Evolutionary conservation across 202 grass and related monocot species (phyloP), one percentile per base, ranked within the genome.

Genomic region (Zizania palustris): DNA sequence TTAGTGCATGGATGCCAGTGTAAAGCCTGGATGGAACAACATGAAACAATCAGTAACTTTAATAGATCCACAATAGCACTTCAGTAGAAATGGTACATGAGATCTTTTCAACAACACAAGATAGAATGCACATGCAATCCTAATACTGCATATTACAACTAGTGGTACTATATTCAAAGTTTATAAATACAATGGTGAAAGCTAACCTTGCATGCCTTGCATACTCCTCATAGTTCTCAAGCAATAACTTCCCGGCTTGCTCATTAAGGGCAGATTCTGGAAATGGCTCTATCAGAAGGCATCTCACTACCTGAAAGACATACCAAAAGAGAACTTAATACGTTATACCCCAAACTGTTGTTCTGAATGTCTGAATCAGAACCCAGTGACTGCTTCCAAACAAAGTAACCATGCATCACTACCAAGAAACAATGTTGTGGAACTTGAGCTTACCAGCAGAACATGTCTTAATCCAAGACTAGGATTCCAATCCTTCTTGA

Each of bases 401-500:
- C 44, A 73, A 53, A 63, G 14, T 68, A 6, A 54, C 59, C 12
- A 8, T 9, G 13, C 40, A 42, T 35, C 49, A 70, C 57, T 56
- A 40, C 13, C 45, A 77, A 75, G 0, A 57, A 65, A 79, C 22
- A 39, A 3, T 11, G 46, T 22, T 8, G 18, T 2, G 9, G 34
- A 38, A 41, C 19, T 56, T 48, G 61, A 83, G 40, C 87, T 83
- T 73, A 95, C 96, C 84, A 98, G 70, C 7, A 98, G 77, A 76
- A 98, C 85, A 85, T 95, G 89, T 76, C 89, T 80, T 67, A 98
- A 85, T 78, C 96, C 91, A 82, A 90, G 91, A 84, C 71, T 81
- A 65, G 89, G 91, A 85, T 89, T 95, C 96, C 91, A 98, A 67
- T 98, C 96, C 64, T 92, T 95, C 69, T 95, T 90, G 54, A 98